Base-by-base conservation (phyloP, 2,329 filamentous ascomycete genomes). In the Hortaea sp. region DNA sequence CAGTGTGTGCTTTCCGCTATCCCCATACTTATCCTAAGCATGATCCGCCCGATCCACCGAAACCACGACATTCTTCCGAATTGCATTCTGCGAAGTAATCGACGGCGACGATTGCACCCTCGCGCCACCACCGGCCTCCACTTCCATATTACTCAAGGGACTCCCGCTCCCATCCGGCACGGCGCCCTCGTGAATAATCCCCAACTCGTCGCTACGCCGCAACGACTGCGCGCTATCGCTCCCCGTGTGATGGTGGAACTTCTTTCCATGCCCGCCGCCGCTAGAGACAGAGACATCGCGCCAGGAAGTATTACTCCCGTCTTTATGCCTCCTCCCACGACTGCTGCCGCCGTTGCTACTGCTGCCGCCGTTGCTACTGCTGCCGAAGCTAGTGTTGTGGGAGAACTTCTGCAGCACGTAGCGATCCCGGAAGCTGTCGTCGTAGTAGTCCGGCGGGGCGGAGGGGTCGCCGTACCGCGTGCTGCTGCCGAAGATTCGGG, bases 201-300 rank as follows among this genome's bases (percentile, higher is more conserved):
- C 41, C 4, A 43, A n/a, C 6, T 43, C 41, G 20, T 43, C 41
- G 41, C 41, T 43, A n/a, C 13, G 13, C 41, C 41, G 12, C 7
- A 27, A 11, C 12, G 41, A 43, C n/a, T 28, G 9, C 29, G 13
- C 27, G 2, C 32, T 11, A 10, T 43, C 29, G 7, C 29, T 9
- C 10, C 27, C 29, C 20, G 20, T 4, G 4, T 20, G 20, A 20
- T 20, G 20, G 20, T 20, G 20, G 20, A 20, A 20, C 20, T 20
- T 20, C 20, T 3, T 10, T 4, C 10, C 38, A 2, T 2, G 9
- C 38, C 38, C 20, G 20, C 20, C 20, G 20, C 20, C 4, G 20
- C 20, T 20, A 27, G 41, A 34, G 9, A 43, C 27, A 2, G 41
- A 43, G n/a, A 35, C 41, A 30, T 42, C 28, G 9, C 20, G 40